phyloP scores from a whole-genome alignment of 1,284 basidiomycete genomes.

The Lentinus polychrous region DNA sequence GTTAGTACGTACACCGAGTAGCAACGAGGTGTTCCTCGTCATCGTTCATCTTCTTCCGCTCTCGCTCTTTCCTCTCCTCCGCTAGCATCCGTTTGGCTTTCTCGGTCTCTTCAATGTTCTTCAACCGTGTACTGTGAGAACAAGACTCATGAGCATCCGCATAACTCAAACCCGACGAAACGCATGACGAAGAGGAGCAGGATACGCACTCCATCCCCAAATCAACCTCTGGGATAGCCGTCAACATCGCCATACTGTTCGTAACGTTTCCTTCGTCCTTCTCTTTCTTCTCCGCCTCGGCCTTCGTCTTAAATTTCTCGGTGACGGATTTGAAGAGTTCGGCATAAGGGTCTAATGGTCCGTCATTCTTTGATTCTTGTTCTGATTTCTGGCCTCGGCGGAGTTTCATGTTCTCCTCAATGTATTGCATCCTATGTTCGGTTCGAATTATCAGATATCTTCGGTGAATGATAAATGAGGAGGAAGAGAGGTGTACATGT shows the following conservation, averaged over 20 bases:
- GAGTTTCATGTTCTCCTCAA: constrained; percentile 86
- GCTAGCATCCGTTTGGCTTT: constrained; percentile 84
- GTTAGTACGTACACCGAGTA: constrained; percentile 38
- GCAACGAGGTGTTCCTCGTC: constrained; percentile 79
- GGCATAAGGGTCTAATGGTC: constrained; percentile 66
- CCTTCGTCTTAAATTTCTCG: constrained; percentile 62
- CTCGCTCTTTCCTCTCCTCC: constrained; percentile 60
- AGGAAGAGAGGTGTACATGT: constrained; percentile 72
- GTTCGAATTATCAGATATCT: neutral
- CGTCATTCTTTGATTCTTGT: constrained; percentile 35
- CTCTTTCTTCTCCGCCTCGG: constrained; percentile 46
- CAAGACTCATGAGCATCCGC: neutral
- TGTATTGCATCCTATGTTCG: constrained; percentile 88
- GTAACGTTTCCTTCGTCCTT: constrained; percentile 89
- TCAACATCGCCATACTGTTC: constrained; percentile 90
- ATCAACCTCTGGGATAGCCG: constrained; percentile 94
- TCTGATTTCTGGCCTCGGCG: constrained; percentile 51
- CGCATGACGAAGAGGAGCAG: constrained; percentile 1
- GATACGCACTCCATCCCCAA: constrained; percentile 90
- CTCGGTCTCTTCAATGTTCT: constrained; percentile 96
- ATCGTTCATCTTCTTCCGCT: constrained; percentile 42
- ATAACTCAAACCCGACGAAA: neutral
- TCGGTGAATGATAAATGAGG: neutral
- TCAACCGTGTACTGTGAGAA: constrained; percentile 65
- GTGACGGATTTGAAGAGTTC: constrained; percentile 71